These are phyloP conservation scores for Hypoxylon fragiforme DNA, from an alignment of 495 filamentous ascomycete genomes.

Conservation along the genomic window DNA sequence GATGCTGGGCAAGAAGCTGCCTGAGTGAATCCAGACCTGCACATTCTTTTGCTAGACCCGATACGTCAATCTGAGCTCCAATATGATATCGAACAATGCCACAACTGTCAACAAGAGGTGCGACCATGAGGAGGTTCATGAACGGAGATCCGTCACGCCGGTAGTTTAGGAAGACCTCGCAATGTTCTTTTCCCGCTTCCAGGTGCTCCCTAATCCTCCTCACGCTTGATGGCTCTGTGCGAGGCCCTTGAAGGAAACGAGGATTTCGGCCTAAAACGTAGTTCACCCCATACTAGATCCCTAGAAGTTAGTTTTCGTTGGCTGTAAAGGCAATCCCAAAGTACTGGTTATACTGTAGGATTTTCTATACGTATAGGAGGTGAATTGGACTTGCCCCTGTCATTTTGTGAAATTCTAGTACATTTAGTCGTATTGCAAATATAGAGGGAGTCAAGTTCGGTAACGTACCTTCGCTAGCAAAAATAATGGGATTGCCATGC, in stretches of 20 bases:
- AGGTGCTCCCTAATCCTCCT: conserved; percentile 60
- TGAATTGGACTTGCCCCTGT: conserved; percentile 48
- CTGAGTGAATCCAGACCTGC: conserved; percentile 59
- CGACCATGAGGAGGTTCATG: conserved; percentile 68
- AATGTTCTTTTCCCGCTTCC: conserved; percentile 61
- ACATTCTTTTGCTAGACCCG: conserved; percentile 59
- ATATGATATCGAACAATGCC: conserved; percentile 63
- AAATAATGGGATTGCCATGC: conserved; percentile 75
- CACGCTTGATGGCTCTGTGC: conserved; percentile 54
- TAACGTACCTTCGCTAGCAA: conserved; percentile 70
- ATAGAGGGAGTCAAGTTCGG: background rate
- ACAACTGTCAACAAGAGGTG: conserved; percentile 63
- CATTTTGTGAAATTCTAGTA: conserved; percentile 60
- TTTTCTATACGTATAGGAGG: background rate
- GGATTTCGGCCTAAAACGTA: conserved; percentile 65
- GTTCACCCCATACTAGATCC: conserved; percentile 53
- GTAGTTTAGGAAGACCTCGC: conserved; percentile 71
- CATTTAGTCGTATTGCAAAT: conserved; percentile 6
- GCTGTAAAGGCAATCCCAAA: no score
- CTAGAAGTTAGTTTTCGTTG: background rate
- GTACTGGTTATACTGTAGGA: background rate
- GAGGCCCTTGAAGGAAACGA: conserved; percentile 65
- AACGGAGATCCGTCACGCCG: conserved; percentile 66
- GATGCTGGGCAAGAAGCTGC: conserved; percentile 37
- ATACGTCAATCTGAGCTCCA: conserved; percentile 66